Base-by-base conservation (phyloP, 2,329 filamentous ascomycete genomes). In the Aspergillus fischeri region DNA sequence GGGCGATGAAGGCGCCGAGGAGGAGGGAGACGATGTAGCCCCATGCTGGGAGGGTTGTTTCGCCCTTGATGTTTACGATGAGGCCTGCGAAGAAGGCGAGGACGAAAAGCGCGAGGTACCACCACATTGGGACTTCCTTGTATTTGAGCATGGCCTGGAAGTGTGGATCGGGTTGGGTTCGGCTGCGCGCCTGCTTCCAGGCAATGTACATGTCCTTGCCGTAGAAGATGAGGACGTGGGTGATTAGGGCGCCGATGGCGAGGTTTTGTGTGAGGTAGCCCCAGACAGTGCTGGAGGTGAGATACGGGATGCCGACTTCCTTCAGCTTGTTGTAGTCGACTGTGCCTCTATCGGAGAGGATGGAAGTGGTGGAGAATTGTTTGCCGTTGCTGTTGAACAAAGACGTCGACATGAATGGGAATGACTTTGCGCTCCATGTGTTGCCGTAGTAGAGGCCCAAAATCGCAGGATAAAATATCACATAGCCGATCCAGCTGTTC, bases 1-100 rank as follows among this genome's bases (percentile, higher is more conserved):
- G 82, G 0, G 82, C 79, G 24, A 85, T 79, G 55, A 81, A 64
- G 0, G 69, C 10, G 0, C 67, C 67, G 1, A 81, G 25, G 0
- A 80, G 27, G 0, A 82, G 69, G 0, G 79, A 65, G 1, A 82
- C 70, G 8, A 82, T 66, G 56, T 81, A 82, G 0, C 73, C 79
- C 80, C 80, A 81, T 2, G 60, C 70, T 0, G 79, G 77, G 28
- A 81, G 69, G 0, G 79, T 81, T 3, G 79, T 75, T 45, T 81
- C 70, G 51, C 79, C 76, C 54, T 76, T 79, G 48, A 74, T 65
- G 7, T 79, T 76, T 0, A 81, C 78, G 2, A 80, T 63, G 4
- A 81, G 68, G 0, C 80, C 80, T 0, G 80, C 73, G 2, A 81
- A 57, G 51, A 82, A 81, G 54, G 75, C 77, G 9, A 75, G 47